Evolutionary conservation across 345 rosid genomes (phyloP), one percentile per base, ranked within the genome.

Genomic region (Alliaria petiolata): DNA sequence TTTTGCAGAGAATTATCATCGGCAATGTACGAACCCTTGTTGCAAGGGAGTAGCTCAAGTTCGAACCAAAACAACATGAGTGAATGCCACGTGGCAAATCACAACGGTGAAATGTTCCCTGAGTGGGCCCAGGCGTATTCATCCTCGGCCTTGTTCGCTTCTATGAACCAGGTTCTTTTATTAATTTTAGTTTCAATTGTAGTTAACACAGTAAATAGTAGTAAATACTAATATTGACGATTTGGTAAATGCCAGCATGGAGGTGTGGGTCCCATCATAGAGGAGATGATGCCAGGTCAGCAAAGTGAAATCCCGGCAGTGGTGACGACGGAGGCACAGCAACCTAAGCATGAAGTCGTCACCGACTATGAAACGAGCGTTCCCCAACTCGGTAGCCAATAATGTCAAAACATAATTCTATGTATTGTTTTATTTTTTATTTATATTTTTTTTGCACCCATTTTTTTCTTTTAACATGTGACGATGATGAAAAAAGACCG

Each of bases 71-170:
- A 77, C 72, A 77, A 66, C 17, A 57, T 77, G 63, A 59, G 36
- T 22, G 85, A 88, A 34, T 83, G 83, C 9, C 85, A 81, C 33
- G 79, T 82, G 5, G 9, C 81, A 1, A 82, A 79, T 55, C 82
- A 75, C 4, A 75, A 33, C 0, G 78, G 78, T 1, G 79, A 75
- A 28, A 44, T 75, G 79, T 79, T 82, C 15, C 49, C 86, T 4
- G 71, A 77, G 0, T 85, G 89, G 91, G 64, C 85, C 13, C 83
- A 77, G 36, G 52, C 77, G 4, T 81, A 70, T 56, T 72, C 85
- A 76, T 26, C 77, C 34, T 78, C 85, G 25, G 50, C 77, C 15
- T 71, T 76, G 38, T 85, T 80, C 65, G 59, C 84, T 52, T 82
- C 83, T 54, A 75, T 75, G 70, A 72, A 68, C 42, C 82, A 86